phyloP scores from a whole-genome alignment of 257 asterid species.

The Nicotiana undulata region DNA sequence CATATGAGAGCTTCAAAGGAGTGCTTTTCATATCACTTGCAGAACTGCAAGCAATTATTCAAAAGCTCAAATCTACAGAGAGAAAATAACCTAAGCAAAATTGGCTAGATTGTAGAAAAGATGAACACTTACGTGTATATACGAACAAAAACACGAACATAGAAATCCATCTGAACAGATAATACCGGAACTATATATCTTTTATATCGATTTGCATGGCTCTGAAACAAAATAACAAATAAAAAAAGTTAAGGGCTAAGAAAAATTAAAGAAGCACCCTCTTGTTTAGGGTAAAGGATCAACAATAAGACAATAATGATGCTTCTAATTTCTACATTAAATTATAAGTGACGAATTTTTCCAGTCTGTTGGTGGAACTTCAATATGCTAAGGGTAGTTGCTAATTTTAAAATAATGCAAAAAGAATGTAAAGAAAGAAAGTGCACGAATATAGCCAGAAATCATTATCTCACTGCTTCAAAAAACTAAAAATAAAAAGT shows the following conservation, averaged over 20 bases:
- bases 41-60: constrained; percentile 51
- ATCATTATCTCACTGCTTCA: neutral
- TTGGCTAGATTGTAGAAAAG: neutral
- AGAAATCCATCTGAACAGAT: constrained; percentile 95
- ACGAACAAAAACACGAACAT: constrained; percentile 93
- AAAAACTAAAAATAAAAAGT: neutral
- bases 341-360: neutral
- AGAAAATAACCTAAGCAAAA: neutral
- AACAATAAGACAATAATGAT: neutral
- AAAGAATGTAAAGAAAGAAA: neutral
- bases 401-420: neutral
- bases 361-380: neutral
- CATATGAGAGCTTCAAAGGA: constrained; percentile 88
- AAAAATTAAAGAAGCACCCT: neutral
- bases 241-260: neutral
- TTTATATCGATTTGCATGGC: constrained; percentile 97
- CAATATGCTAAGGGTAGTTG: neutral
- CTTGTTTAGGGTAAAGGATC: neutral
- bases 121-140: constrained; percentile 63
- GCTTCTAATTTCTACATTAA: neutral
- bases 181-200: constrained; percentile 87
- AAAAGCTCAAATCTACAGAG: constrained; percentile 5
- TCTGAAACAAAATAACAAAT: constrained; percentile 39
- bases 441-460: neutral
- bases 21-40: constrained; percentile 95